phyloP scores from a whole-genome alignment of 805 yeast species.

The Pichia paraexigua region DNA sequence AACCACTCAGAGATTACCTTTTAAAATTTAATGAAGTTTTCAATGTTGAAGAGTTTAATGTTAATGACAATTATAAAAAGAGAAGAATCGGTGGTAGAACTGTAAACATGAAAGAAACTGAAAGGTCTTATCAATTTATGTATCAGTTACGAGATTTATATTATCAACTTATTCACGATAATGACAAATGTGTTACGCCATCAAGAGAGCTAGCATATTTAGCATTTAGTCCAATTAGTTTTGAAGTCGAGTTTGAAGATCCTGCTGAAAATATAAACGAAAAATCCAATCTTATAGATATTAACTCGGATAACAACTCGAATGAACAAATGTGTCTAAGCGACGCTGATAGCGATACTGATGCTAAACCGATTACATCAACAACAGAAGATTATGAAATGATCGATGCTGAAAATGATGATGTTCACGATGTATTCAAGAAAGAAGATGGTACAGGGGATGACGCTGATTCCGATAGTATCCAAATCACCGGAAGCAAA shows the following conservation, averaged over 20 bases:
- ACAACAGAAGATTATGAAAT: conserved; percentile 2
- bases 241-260: conserved; percentile 36
- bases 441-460: background rate
- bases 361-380: conserved; percentile 5
- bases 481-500: background rate
- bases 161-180: conserved; percentile 56
- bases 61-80: conserved; percentile 27
- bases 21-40: conserved; percentile 42
- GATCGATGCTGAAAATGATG: conserved; percentile 5
- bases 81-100: conserved; percentile 84
- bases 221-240: conserved; percentile 69
- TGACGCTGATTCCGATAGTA: background rate
- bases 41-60: conserved; percentile 21
- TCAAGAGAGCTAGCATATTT: conserved; percentile 77
- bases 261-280: background rate
- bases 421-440: background rate
- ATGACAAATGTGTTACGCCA: conserved; percentile 66
- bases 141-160: conserved; percentile 65
- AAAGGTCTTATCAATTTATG: conserved; percentile 75
- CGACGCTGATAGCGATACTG: background rate
- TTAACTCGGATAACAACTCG: background rate
- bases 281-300: background rate
- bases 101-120: conserved; percentile 71
- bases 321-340: background rate
- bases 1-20: conserved; percentile 67